Base-by-base conservation (phyloP, 441 rosid genomes). In the Omphalea diandra region DNA sequence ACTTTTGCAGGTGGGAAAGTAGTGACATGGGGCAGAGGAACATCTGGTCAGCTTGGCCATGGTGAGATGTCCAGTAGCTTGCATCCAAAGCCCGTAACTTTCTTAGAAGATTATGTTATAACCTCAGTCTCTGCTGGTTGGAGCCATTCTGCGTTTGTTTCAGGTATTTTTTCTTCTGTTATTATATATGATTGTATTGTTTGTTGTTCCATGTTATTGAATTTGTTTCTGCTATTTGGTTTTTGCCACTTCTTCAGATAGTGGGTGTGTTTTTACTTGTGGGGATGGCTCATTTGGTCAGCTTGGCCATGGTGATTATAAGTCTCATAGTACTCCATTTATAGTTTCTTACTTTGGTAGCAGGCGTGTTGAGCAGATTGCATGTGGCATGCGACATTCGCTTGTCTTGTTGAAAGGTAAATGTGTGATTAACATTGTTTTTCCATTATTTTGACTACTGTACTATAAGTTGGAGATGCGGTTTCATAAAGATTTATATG, bases 271-370 rank as follows among this genome's bases (percentile, higher is more conserved):
- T 52, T 88, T 87, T 43, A 93, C 92, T 36, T 90, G 98, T 54
- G 98, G 98, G 43, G 90, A 87, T 84, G 97, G 96, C 20, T 79
- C 90, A 0, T 93, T 93, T 80, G 97, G 98, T 67, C 97, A 93
- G 85, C 97, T 93, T 56, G 98, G 98, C 71, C 94, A 88, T 77
- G 94, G 92, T 33, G 90, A 89, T 76, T 81, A 76, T 55, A 65
- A 67, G 58, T 82, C 93, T n/a, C 74, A 68, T 66, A 65, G 66
- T 77, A 47, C 65, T 83, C 96, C 94, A 43, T 58, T 80, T 71
- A 72, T 83, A 80, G 91, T 93, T 73, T 76, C 83, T 7, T 86
- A 71, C 79, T 89, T 90, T 77, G 70, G 17, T n/a, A 43, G 77
- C 46, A 82, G 79, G 58, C 75, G 63, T 64, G 94, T 88, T 66